Base-by-base conservation (phyloP, 2,329 filamentous ascomycete genomes). In the Botrytis hyacinthi region DNA sequence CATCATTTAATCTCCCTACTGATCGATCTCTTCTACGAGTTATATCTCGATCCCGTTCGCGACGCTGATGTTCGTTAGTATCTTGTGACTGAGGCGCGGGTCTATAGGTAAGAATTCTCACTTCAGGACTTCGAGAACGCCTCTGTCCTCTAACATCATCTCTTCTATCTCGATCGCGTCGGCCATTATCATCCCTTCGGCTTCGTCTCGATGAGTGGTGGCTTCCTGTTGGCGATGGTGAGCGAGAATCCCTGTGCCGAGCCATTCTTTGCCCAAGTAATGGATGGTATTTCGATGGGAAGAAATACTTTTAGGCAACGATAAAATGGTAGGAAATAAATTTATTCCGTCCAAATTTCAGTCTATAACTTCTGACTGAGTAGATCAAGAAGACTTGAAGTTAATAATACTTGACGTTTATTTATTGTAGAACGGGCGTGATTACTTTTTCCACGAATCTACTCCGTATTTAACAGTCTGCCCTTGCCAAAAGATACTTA, bases 161-260 rank as follows among this genome's bases (percentile, higher is more conserved):
- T 77, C 85, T 83, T 60, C 86, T 82, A 78, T 83, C 85, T 80
- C 84, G 83, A 78, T 83, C 85, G 80, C 84, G 83, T 76, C 86
- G 84, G 79, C 85, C 83, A 81, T 87, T 79, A 71, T 82, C 80
- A 48, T 83, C 87, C 83, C 86, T 85, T 80, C 85, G 84, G 79
- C 79, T 83, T 75, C 87, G 87, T 81, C 84, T 89, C 81, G 90
- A 89, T 84, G 90, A 90, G 84, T 89, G 87, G 82, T 92, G 91
- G 87, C 92, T 94, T 90, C 92, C 92, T 94, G 91, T 90, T 91
- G 92, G 92, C 90, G 92, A 94, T 93, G 93, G 93, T 95, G 93
- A 95, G 92, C 93, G 87, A 86, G 86, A 85, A 83, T 88, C 87
- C 85, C 86, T 87, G 83, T 86, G 86, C 83, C 87, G 86, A 85